Evolutionary conservation across 768 basidiomycete species (phyloP), one percentile per base, ranked within the genome.

Genomic region (Neoboletus magnificus): DNA sequence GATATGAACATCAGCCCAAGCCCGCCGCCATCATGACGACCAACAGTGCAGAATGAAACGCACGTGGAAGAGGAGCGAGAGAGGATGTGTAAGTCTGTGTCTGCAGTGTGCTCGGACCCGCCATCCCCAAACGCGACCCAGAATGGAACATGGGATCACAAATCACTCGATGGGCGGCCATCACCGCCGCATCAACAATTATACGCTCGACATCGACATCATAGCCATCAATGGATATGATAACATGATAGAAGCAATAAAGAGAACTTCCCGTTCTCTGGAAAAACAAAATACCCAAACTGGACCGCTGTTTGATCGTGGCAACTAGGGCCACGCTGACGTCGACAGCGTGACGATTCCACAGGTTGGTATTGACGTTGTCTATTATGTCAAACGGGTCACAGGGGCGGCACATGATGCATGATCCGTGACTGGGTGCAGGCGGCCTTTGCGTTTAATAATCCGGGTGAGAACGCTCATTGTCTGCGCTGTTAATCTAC

Each of bases 51-150:
- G 44, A 51, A 52, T 58, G 58, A 58, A 58, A 60, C n/a, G 35
- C 58, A 47, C 44, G 52, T 60, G 52, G 48, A 39, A 32, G 6
- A 27, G 32, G 20, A 39, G 29, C 3, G 16, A 48, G 33, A 22
- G 22, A 1, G 16, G 20, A 10, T 11, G 22, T 23, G 56, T 41
- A 9, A 22, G 13, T 13, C 23, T 25, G 33, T 30, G 39, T 37
- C 37, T 47, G n/a, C n/a, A n/a, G 27, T 16, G n/a, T n/a, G 8
- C 18, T 61, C 63, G 54, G 63, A n/a, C 30, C 63, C 63, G 60
- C 25, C 40, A 32, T 36, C 46, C 35, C 49, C 9, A 4, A 22
- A 41, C 40, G 20, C 5, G 20, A 23, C 36, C 47, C 29, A 41
- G 37, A 61, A 51, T 39, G 48, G 43, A 32, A 15, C 37, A 42